Conservation (phyloP, 129 eudicot species). For the carrot (Daucus carota) region DNA sequence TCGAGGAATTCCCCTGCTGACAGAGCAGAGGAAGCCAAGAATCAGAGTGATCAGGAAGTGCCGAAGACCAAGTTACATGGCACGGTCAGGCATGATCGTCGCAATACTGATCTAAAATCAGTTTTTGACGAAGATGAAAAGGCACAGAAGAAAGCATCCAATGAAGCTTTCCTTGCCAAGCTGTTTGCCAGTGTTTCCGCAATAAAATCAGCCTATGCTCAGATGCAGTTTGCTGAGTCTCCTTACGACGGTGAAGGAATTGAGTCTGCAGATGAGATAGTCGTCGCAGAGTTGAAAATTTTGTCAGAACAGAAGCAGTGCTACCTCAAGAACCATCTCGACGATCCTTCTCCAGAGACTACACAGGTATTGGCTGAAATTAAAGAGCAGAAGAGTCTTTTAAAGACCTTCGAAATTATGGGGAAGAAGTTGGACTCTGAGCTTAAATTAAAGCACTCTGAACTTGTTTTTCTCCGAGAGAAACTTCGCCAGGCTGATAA, state of each 20-base stretch:
- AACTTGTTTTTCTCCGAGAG: background rate
- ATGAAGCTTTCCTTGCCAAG: background rate
- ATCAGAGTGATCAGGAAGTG: background rate
- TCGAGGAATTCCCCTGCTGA: background rate
- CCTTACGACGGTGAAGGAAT: background rate
- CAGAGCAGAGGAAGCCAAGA: background rate
- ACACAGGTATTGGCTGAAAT: background rate
- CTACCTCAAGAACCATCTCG: background rate
- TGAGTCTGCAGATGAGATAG: background rate
- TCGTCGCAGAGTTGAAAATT: background rate
- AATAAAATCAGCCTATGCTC: constrained; percentile 2
- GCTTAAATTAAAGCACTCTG: background rate
- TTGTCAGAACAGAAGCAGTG: background rate
- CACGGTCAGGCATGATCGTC: background rate
- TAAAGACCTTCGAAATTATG: background rate
- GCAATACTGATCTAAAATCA: background rate
- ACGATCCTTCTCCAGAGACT: background rate
- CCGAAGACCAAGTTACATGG: background rate
- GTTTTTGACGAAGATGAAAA: background rate
- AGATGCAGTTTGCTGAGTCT: constrained; percentile 2
- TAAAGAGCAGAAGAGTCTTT: background rate
- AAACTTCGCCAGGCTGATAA: background rate
- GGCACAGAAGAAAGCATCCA: background rate
- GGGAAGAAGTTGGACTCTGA: background rate
- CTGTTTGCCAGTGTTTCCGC: background rate